Conservation (phyloP, 768 basidiomycete species). For the Gloeostereum incarnatum region DNA sequence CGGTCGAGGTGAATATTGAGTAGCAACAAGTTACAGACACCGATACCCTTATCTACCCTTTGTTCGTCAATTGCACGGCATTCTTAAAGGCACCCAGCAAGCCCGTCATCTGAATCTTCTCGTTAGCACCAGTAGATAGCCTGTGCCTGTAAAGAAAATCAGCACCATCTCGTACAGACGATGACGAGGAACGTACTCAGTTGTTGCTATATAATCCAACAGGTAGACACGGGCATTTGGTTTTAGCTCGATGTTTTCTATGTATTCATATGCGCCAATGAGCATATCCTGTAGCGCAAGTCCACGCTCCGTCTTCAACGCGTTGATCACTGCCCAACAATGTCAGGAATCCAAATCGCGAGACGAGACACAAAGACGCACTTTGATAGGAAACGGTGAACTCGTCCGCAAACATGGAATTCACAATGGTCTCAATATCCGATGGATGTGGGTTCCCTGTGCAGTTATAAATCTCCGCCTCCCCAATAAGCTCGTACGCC, state of each 20-base stretch:
- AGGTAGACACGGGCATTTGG: constrained; percentile 84
- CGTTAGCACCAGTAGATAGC: constrained; percentile 84
- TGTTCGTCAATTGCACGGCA: constrained; percentile 68
- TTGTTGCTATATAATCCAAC: constrained; percentile 89
- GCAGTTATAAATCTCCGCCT: constrained; percentile 91
- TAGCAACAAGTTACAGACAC: too few relatives aligned
- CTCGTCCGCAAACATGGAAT: constrained; percentile 93
- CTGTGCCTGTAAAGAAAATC: constrained; percentile 55
- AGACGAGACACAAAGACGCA: constrained; percentile 21
- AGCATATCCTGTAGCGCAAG: constrained; percentile 93
- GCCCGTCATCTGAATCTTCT: constrained; percentile 91
- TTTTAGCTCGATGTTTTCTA: constrained; percentile 80
- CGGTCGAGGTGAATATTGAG: too few relatives aligned
- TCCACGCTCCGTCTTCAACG: constrained; percentile 85
- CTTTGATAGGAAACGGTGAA: constrained; percentile 88
- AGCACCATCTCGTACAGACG: neutral
- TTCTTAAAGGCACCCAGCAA: constrained; percentile 91
- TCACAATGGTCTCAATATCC: constrained; percentile 89
- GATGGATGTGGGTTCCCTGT: constrained; percentile 94
- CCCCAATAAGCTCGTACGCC: constrained; percentile 83
- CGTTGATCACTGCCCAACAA: constrained; percentile 61
- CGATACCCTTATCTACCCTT: too few relatives aligned
- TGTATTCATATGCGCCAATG: constrained; percentile 83
- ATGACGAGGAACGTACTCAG: constrained; percentile 56
- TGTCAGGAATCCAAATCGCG: neutral